These are phyloP conservation scores for Arachis monticola DNA, from an alignment of 331 rosid genomes.

Conservation along the genomic window DNA sequence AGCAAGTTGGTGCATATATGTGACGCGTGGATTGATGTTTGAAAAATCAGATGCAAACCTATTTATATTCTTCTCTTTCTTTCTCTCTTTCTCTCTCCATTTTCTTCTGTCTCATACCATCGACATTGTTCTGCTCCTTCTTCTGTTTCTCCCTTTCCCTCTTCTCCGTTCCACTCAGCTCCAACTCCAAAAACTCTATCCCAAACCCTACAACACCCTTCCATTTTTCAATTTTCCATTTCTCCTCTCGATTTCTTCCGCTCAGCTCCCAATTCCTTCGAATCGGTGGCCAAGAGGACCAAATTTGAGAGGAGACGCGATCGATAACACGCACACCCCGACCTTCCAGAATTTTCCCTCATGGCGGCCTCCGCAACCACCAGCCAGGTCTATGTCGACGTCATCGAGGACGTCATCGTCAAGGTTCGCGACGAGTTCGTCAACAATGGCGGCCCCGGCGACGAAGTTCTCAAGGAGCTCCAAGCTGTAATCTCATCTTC, in stretches of 20 bases:
- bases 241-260: slow-evolving; percentile 33
- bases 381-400: slow-evolving; percentile 86
- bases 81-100: slow-evolving; percentile 55
- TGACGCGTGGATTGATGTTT: slow-evolving; percentile 63
- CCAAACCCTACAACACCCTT: slow-evolving; percentile 44
- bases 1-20: slow-evolving; percentile 28
- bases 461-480: slow-evolving; percentile 94
- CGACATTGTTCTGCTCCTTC: too few relatives aligned
- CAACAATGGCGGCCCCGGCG: slow-evolving; percentile 86
- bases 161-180: slow-evolving; percentile 37
- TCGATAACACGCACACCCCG: background rate
- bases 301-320: background rate
- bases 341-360: slow-evolving; percentile 10
- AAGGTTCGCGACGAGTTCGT: slow-evolving; percentile 94
- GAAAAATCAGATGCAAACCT: slow-evolving; percentile 93
- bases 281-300: slow-evolving; percentile 27
- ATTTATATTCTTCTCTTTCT: slow-evolving; percentile 95
- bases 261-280: slow-evolving; percentile 35
- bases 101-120: slow-evolving; percentile 50
- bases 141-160: slow-evolving; percentile 29
- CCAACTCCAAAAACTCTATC: slow-evolving; percentile 17
- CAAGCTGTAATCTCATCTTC: slow-evolving; percentile 71
- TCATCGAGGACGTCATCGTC: slow-evolving; percentile 91
- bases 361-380: slow-evolving; percentile 71
- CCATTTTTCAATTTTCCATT: slow-evolving; percentile 18